Conservation (phyloP, 2,329 filamentous ascomycete species). For the Diaporthe nobilis region DNA sequence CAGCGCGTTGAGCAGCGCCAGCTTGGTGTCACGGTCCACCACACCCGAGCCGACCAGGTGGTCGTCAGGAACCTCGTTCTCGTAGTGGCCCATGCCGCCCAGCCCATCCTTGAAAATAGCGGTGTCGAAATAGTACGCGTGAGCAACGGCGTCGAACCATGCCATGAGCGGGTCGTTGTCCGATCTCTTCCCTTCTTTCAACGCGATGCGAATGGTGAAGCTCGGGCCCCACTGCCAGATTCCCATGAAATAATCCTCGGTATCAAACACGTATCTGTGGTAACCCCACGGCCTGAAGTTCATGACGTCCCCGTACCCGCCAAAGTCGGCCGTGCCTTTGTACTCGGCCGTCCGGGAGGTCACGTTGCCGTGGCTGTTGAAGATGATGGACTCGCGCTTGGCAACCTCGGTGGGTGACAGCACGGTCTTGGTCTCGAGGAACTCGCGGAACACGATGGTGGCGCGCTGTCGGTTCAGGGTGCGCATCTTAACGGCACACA, state of each 20-base stretch:
- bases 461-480: conserved; percentile 90
- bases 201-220: conserved; percentile 66
- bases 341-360: conserved; percentile 55
- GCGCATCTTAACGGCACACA: conserved; percentile 85
- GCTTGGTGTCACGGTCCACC: conserved; percentile 59
- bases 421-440: conserved; percentile 64
- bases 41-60: conserved; percentile 45
- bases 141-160: conserved; percentile 60
- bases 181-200: conserved; percentile 69
- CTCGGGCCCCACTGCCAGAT: conserved; percentile 60
- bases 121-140: conserved; percentile 55
- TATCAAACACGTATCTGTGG: conserved; percentile 53
- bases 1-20: conserved; percentile 53
- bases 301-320: conserved; percentile 58
- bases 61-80: conserved; percentile 54
- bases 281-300: conserved; percentile 50
- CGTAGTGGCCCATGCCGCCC: conserved; percentile 50
- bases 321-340: conserved; percentile 51
- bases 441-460: conserved; percentile 79
- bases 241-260: conserved; percentile 74
- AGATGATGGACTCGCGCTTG: conserved; percentile 75
- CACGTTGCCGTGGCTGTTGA: conserved; percentile 62
- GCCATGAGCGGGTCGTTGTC: conserved; percentile 50
- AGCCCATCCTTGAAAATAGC: conserved; percentile 53
- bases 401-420: conserved; percentile 78